phyloP scores from a whole-genome alignment of 345 rosid species.

The Linum tenue region DNA sequence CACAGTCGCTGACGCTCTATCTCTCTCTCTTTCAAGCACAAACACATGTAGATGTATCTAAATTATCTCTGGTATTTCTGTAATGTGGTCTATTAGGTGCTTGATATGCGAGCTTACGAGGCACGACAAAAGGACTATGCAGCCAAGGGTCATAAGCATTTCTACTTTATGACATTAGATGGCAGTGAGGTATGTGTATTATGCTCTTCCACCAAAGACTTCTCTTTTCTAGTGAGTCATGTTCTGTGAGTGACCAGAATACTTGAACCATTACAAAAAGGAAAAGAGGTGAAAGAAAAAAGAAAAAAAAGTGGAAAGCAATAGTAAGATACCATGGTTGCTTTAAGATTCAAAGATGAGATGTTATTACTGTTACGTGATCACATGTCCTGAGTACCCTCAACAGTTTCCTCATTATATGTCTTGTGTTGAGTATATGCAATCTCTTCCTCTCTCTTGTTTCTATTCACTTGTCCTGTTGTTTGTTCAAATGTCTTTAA shows the following conservation, averaged over 20 bases:
- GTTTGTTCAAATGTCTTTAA: neutral
- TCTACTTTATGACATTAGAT: slow-evolving; percentile 96
- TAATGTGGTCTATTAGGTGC: slow-evolving; percentile 50
- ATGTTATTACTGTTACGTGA: neutral
- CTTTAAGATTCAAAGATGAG: neutral
- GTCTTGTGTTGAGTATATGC: neutral
- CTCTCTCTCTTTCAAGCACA: neutral
- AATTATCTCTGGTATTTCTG: neutral
- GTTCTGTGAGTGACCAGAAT: neutral
- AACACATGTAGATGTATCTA: neutral
- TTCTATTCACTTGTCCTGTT: slow-evolving; percentile 7
- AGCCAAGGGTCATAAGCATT: slow-evolving; percentile 84
- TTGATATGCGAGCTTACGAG: slow-evolving; percentile 82
- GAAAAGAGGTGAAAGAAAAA: too few species aligned
- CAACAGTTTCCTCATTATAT: neutral
- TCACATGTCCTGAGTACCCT: neutral
- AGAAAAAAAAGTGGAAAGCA: too few species aligned
- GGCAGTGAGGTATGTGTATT: slow-evolving; percentile 76
- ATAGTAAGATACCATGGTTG: neutral
- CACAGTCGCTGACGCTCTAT: neutral
- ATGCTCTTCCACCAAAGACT: neutral
- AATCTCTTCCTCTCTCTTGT: neutral
- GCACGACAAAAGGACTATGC: slow-evolving; percentile 86
- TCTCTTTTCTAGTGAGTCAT: slow-evolving; percentile 4
- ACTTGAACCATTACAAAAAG: too few species aligned